phyloP scores from a whole-genome alignment of 148 eudicot genomes.

The Tetragonia tetragonoides region DNA sequence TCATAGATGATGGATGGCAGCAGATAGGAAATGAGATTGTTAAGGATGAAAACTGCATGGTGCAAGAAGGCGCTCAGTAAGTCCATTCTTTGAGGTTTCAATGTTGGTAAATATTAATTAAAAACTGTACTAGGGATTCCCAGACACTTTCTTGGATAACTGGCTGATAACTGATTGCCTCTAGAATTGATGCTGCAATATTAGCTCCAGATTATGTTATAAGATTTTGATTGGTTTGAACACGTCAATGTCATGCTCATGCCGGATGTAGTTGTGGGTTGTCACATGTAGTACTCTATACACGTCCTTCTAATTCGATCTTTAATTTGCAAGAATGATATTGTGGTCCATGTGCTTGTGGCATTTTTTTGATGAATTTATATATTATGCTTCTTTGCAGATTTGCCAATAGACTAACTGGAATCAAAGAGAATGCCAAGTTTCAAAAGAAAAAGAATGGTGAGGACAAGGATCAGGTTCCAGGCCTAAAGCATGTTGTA shows the following conservation, averaged over 20 bases:
- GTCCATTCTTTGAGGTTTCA: conserved; percentile 20
- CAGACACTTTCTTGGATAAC: not conserved
- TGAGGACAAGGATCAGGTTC: conserved; percentile 43
- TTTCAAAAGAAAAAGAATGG: conserved; percentile 73
- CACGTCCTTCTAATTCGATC: not conserved
- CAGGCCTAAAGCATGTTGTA: conserved; percentile 74
- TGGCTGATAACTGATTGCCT: not conserved
- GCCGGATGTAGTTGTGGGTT: not conserved
- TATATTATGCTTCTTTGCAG: conserved; percentile 32
- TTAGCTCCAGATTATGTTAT: not conserved
- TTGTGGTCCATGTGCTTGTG: conserved; percentile 3
- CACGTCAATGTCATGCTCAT: not conserved
- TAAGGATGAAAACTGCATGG: conserved; percentile 45
- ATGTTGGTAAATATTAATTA: not conserved
- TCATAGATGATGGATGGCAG: conserved; percentile 99
- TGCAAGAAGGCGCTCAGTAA: conserved; percentile 99
- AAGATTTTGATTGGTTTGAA: not conserved
- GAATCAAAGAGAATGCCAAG: conserved; percentile 83
- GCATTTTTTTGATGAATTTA: not conserved
- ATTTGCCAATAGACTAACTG: conserved; percentile 85
- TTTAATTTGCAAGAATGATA: not conserved
- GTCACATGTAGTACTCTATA: not conserved
- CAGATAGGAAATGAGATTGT: conserved; percentile 69
- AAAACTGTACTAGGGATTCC: not conserved
- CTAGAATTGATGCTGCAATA: not conserved